Evolutionary conservation across 2,329 filamentous ascomycete genomes (phyloP).

Genomic region (Colletotrichum magnum): DNA sequence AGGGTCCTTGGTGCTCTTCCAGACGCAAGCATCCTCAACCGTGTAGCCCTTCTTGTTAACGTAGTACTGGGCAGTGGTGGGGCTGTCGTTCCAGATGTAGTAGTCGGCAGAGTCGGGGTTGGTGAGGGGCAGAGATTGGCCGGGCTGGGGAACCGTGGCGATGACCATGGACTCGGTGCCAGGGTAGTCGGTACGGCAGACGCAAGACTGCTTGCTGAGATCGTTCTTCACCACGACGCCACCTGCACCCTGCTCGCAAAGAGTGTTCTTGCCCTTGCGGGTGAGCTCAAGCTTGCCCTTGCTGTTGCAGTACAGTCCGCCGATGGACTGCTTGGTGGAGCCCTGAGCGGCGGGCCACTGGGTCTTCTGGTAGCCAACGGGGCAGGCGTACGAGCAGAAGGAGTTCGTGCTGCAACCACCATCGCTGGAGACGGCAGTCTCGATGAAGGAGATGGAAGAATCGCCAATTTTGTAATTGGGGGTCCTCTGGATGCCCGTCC

Average conservation of each 20-base stretch:
- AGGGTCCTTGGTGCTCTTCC: conserved; percentile 68
- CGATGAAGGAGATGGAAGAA: conserved; percentile 74
- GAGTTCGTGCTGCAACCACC: conserved; percentile 69
- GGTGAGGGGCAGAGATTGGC: conserved; percentile 74
- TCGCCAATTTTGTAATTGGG: conserved; percentile 65
- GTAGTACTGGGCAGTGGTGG: conserved; percentile 96
- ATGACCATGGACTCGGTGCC: conserved; percentile 91
- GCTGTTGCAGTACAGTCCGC: conserved; percentile 85
- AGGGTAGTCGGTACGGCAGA: conserved; percentile 98
- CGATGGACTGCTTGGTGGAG: conserved; percentile 84
- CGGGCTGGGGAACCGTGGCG: conserved; percentile 75
- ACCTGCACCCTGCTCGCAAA: conserved; percentile 82
- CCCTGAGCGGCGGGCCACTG: conserved; percentile 91
- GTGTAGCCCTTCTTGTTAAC: conserved; percentile 85
- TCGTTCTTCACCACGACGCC: conserved; percentile 84
- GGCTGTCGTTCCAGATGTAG: conserved; percentile 81
- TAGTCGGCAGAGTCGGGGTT: conserved; percentile 81
- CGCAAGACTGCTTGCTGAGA: conserved; percentile 74
- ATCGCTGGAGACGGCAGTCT: conserved; percentile 72
- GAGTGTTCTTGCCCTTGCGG: conserved; percentile 73
- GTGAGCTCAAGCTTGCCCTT: conserved; percentile 83
- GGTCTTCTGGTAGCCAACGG: conserved; percentile 90
- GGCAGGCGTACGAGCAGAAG: conserved; percentile 95
- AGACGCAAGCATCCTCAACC: conserved; percentile 80
- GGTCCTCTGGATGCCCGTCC: conserved; percentile 81